phyloP scores from a whole-genome alignment of 2,329 filamentous ascomycete genomes.

The Sporothrix curviconia region DNA sequence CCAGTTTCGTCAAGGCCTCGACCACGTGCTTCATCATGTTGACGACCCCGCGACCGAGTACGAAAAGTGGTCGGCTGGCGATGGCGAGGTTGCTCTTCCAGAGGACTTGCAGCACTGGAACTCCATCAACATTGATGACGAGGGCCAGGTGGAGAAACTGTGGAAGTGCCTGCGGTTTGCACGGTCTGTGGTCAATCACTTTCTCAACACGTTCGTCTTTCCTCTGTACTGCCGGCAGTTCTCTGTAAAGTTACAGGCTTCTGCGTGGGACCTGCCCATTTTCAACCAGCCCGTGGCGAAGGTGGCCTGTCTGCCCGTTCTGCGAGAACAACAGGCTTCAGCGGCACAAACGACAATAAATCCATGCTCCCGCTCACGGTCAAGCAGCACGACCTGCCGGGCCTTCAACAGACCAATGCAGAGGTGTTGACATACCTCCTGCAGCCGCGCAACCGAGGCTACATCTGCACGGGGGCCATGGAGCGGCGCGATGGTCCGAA shows the following conservation, averaged over 20 bases:
- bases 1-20: conserved; percentile 45
- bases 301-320: conserved; percentile 10
- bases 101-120: conserved; percentile 45
- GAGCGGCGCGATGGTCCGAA: conserved; percentile 38
- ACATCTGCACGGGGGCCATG: conserved; percentile 30
- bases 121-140: conserved; percentile 53
- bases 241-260: conserved; percentile 54
- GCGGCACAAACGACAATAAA: conserved; percentile 62
- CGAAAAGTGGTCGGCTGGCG: conserved; percentile 39
- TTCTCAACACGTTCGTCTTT: conserved; percentile 58
- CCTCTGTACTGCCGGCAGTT: conserved; percentile 60
- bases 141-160: conserved; percentile 41
- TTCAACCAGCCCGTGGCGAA: too few species aligned
- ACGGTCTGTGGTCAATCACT: conserved; percentile 51
- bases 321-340: conserved; percentile 58
- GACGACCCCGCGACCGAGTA: conserved; percentile 54
- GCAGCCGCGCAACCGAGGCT: conserved; percentile 43
- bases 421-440: conserved; percentile 56
- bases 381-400: conserved; percentile 51
- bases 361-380: conserved; percentile 55
- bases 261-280: conserved; percentile 61
- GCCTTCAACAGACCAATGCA: conserved; percentile 54
- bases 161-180: conserved; percentile 45
- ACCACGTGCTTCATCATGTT: conserved; percentile 42
- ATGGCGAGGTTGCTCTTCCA: conserved; percentile 32